Evolutionary conservation across 495 filamentous ascomycete species (phyloP).

Genomic region (Aspergillus taichungensis): DNA sequence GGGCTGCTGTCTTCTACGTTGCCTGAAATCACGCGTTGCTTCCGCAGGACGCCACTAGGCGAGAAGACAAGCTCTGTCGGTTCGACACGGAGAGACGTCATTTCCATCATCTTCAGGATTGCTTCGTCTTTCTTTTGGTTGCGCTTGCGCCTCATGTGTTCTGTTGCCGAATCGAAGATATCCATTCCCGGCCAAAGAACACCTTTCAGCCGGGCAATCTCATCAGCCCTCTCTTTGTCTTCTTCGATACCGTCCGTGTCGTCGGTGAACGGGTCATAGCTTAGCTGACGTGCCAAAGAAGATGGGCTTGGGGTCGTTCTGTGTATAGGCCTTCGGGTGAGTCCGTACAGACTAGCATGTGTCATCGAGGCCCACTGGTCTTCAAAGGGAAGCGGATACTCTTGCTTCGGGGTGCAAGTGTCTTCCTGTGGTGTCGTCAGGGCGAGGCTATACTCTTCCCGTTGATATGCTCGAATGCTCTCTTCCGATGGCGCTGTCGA

Average conservation of each 20-base stretch:
- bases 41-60: constrained; percentile 45
- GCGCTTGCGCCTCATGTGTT: constrained; percentile 65
- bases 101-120: constrained; percentile 60
- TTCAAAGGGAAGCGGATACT: constrained; percentile 1
- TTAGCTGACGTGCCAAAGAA: background rate
- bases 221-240: constrained; percentile 29
- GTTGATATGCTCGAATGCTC: background rate
- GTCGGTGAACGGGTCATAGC: constrained; percentile 15
- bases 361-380: constrained; percentile 6
- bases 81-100: constrained; percentile 56
- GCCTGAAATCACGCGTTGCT: constrained; percentile 47
- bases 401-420: constrained; percentile 6
- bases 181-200: constrained; percentile 77
- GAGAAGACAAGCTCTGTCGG: constrained; percentile 64
- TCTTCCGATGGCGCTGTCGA: background rate
- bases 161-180: constrained; percentile 75
- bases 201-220: constrained; percentile 57
- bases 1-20: constrained; percentile 45
- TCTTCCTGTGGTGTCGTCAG: background rate
- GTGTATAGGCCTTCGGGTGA: constrained; percentile 4
- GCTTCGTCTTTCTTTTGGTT: constrained; percentile 80
- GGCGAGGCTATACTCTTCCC: background rate
- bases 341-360: constrained; percentile 12
- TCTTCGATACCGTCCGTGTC: constrained; percentile 7
- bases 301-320: background rate